Base-by-base conservation (phyloP, 176 grass and related monocot genomes). In the Alloteropsis semialata region DNA sequence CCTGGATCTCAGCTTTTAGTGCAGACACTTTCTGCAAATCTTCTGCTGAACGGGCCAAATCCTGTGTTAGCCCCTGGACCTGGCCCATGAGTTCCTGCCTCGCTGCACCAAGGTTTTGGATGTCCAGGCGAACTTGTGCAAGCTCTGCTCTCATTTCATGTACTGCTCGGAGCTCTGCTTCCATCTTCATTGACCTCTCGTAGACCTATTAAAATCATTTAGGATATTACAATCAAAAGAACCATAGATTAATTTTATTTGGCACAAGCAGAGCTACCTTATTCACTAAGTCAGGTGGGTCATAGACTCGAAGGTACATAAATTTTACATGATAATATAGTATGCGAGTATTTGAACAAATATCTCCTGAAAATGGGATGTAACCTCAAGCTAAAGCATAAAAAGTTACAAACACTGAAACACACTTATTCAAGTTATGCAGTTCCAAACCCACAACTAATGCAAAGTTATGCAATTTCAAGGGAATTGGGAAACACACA, bases 1-100 rank as follows among this genome's bases (percentile, higher is more conserved):
- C 79, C 66, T 95, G 89, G 45, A 83, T 90, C 63, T 95, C 93
- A 48, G 93, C 87, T 92, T 92, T 92, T 61, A 95, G 46, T 61
- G 87, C 87, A 63, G 87, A 85, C 49, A 82, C 90, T 59, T 90
- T 87, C 70, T 92, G 92, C 85, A 95, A 88, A 11, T 95, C 90
- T 22, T 84, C 85, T 3, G 69, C 80, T 6, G 87, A 84, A 69
- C 87, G 90, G 77, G 82, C 76, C 74, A 92, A 88, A 68, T 95
- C 93, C 10, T 90, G 93, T 66, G 87, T 92, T 24, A 92, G 77
- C 10, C 78, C 93, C 82, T 95, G 89, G 24, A 83, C 79, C 75
- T 95, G 93, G 18, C 80, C 78, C 59, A 84, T 86, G 45, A 95
- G 87, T 70, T 95, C 93, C 65, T 95, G 93, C 74, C 84, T 92